phyloP scores from a whole-genome alignment of 2,329 filamentous ascomycete species.

The Pestalotiopsis sp. region DNA sequence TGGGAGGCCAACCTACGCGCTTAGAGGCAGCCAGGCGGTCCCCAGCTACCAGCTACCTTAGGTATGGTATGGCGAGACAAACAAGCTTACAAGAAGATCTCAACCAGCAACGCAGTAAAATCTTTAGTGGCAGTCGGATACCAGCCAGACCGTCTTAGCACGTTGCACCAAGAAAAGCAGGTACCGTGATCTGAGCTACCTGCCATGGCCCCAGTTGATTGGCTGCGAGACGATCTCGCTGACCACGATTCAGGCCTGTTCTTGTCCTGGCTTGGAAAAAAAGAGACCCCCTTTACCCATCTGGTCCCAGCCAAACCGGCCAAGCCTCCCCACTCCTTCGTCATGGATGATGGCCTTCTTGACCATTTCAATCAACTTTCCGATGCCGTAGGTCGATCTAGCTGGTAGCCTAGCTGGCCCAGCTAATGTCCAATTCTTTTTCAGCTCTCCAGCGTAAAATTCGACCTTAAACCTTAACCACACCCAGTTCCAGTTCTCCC shows the following conservation, averaged over 20 bases:
- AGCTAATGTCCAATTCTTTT: not conserved
- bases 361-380: not conserved
- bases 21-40: not conserved
- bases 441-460: not conserved
- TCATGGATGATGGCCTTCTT: not conserved
- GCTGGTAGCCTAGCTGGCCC: not conserved
- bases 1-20: not conserved
- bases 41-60: not conserved
- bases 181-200: not conserved
- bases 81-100: not conserved
- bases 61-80: not conserved
- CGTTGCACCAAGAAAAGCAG: not conserved
- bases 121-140: not conserved
- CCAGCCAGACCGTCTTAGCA: not conserved
- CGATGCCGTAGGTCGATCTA: not conserved
- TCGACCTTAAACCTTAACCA: not conserved
- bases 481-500: not conserved
- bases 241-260: not conserved
- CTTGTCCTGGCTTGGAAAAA: too few relatives aligned
- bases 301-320: not conserved
- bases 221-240: not conserved
- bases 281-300: too few relatives aligned
- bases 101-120: too few relatives aligned
- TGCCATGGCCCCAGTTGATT: not conserved
- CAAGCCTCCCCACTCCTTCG: not conserved